Evolutionary conservation across 371 early-diverging fungal genomes (phyloP), one percentile per base, ranked within the genome.

Genomic region (Thermomucor indicae-seudaticae): DNA sequence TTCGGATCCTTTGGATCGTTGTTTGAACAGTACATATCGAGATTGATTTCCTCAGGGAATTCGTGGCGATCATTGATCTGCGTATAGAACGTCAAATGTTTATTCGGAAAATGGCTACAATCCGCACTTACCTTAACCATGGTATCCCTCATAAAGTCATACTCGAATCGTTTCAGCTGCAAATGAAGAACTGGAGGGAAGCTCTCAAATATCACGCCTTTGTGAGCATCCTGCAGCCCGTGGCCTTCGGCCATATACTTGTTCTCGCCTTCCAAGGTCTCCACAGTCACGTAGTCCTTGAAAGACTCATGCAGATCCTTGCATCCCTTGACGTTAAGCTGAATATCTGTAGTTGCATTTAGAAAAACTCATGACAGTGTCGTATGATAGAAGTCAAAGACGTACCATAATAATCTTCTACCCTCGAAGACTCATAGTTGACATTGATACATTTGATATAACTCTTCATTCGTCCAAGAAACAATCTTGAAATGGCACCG

Each of bases 181-280:
- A 99, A 64, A 65, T 99, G 98, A 30, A 99, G 76, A 2, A 99
- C 95, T 0, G 94, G 95, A 8, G 99, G 99, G 59, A 98, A 91
- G 16, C 80, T 78, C 54, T 88, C 86, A 67, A 98, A 98, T 14
- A 90, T 88, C 24, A 97, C 96, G 39, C 96, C 95, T 67, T 98
- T 98, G 47, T 84, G 83, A 17, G 99, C 99, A 58, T 92, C 91
- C 80, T 97, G 97, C 41, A 96, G 72, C 0, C 99, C 99, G 67
- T 89, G 79, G 10, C 91, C 93, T 58, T 99, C 99, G 38, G 98
- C 97, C 67, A 78, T 79, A 66, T 99, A 99, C 65, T 91, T 91
- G 80, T 99, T 99, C 20, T 97, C 97, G 8, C 95, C 98, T 47
- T 96, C 91, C 45, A 99, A 71, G n/a, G 83, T 89, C 64, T 97